Evolutionary conservation across 805 yeast species (phyloP).

Genomic region (Metschnikowia continentalis): DNA sequence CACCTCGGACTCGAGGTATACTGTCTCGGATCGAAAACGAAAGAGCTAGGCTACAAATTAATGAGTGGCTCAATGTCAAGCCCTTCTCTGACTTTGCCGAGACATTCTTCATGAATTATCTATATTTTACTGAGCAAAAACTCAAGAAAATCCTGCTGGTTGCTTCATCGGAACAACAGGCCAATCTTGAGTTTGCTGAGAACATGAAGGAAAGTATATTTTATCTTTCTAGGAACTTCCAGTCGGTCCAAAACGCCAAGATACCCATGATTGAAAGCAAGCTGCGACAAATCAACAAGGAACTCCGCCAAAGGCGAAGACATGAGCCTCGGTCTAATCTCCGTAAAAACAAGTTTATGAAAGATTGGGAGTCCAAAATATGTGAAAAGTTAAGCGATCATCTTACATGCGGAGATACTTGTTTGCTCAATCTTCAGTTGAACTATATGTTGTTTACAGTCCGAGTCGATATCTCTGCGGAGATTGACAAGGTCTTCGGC

Average conservation of each 20-base stretch:
- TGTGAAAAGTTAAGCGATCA: constrained; percentile 23
- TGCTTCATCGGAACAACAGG: constrained; percentile 15
- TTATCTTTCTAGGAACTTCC: constrained; percentile 20
- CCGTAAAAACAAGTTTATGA: constrained; percentile 17
- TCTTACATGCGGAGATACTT: constrained; percentile 23
- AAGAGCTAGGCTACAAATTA: constrained; percentile 22
- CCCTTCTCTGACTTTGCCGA: constrained; percentile 32
- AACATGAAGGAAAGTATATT: constrained; percentile 18
- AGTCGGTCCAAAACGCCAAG: constrained; percentile 11
- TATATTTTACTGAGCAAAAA: constrained; percentile 8
- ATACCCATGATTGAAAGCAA: constrained; percentile 12
- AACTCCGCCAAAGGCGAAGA: not conserved
- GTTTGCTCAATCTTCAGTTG: constrained; percentile 34
- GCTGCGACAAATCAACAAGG: not conserved
- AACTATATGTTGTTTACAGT: constrained; percentile 35
- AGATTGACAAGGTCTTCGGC: constrained; percentile 17
- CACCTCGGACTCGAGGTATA: not conserved
- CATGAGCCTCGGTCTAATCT: constrained; percentile 3
- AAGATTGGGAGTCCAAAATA: constrained; percentile 31
- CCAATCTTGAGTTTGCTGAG: constrained; percentile 19
- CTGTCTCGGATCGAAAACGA: constrained; percentile 7
- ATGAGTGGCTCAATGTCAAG: constrained; percentile 35
- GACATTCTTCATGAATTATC: constrained; percentile 16
- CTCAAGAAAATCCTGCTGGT: constrained; percentile 5
- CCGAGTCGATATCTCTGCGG: constrained; percentile 25